Conservation (phyloP, 129 eudicot genomes). For the Scalesia atractyloides region DNA sequence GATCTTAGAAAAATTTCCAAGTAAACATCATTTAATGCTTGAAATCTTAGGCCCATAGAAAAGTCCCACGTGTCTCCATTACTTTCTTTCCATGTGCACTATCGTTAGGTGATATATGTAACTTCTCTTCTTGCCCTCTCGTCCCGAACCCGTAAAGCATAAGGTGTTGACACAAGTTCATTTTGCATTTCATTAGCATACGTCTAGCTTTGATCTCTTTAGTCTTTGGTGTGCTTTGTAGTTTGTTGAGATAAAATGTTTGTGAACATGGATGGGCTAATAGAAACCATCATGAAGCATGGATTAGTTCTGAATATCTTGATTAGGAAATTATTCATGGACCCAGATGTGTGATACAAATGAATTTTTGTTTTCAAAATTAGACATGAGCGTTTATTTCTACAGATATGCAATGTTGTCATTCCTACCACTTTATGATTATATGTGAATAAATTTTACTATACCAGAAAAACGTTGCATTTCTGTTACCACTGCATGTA, state of each 20-base stretch:
- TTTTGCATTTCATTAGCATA: not conserved
- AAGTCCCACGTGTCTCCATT: not conserved
- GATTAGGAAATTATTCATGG: slow-evolving; percentile 5
- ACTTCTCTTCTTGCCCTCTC: slow-evolving; percentile 6
- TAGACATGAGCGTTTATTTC: not conserved
- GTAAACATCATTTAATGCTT: slow-evolving; percentile 26
- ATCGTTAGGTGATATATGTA: slow-evolving; percentile 14
- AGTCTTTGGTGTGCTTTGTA: not conserved
- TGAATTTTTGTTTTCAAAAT: not conserved
- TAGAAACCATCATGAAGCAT: slow-evolving; percentile 5
- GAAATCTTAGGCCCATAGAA: slow-evolving; percentile 8
- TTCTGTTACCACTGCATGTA: too few species aligned
- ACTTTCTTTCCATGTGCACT: slow-evolving; percentile 18
- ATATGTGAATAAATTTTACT: not conserved
- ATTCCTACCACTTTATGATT: slow-evolving; percentile 8
- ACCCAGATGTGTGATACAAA: not conserved
- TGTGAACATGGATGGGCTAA: not conserved
- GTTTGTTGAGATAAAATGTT: slow-evolving; percentile 12
- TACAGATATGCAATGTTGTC: slow-evolving; percentile 9
- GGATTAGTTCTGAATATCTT: not conserved
- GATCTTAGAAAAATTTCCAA: slow-evolving; percentile 12
- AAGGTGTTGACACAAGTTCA: slow-evolving; percentile 10
- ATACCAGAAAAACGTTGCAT: not conserved
- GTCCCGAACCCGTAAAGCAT: slow-evolving; percentile 1
- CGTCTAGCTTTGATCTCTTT: slow-evolving; percentile 7